These are phyloP conservation scores for Sphaerulina populicola DNA, from an alignment of 2,329 filamentous ascomycete genomes.

Conservation along the genomic window DNA sequence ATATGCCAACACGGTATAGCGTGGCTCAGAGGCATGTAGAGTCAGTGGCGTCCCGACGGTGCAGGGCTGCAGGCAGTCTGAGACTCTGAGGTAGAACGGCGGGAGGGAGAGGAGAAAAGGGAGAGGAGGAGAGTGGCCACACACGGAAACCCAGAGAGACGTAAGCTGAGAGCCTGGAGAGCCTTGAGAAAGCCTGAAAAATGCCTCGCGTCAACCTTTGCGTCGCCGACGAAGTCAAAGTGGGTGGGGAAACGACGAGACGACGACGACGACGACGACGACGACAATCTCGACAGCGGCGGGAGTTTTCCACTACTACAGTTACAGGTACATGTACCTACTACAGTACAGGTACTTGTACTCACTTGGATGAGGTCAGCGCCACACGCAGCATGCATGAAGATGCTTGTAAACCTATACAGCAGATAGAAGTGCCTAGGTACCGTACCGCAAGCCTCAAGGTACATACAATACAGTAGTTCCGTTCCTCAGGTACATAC, in stretches of 20 bases:
- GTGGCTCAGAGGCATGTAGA: slow-evolving; percentile 1
- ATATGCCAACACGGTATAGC: background rate
- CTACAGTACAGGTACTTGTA: no score
- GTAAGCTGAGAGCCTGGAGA: no score
- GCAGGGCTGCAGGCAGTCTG: no score
- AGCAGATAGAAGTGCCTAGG: no score
- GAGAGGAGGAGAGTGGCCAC: slow-evolving; percentile 1
- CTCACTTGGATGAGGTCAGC: background rate
- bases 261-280: no score
- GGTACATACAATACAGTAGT: no score
- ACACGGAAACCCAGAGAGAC: background rate
- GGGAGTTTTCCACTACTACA: background rate
- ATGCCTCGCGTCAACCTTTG: background rate
- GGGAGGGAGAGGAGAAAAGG: no score
- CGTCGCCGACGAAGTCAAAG: background rate
- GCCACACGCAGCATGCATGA: background rate
- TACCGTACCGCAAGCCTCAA: no score
- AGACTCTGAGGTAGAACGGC: background rate
- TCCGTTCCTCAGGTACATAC: no score
- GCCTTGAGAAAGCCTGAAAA: no score
- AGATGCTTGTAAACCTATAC: background rate
- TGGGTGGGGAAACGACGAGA: no score
- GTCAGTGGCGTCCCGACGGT: slow-evolving; percentile 3
- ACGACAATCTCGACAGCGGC: background rate
- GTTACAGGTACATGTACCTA: no score